These are phyloP conservation scores for Oxytropis ochrocephala DNA, from an alignment of 306 rosid genomes.

Conservation along the genomic window DNA sequence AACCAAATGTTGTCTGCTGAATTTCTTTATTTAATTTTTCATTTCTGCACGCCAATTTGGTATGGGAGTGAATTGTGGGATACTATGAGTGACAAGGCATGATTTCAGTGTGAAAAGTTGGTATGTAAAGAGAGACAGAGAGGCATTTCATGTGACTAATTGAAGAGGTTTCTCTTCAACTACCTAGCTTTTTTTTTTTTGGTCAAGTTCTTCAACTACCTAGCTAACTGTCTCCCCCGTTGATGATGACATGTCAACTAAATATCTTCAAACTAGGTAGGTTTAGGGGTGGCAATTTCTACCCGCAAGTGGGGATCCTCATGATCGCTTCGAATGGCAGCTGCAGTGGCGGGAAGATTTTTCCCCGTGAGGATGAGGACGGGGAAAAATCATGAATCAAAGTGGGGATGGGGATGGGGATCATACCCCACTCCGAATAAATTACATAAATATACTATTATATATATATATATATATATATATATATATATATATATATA, in stretches of 20 bases:
- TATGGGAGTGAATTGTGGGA: not conserved
- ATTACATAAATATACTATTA: too few relatives aligned
- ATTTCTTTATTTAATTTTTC: not conserved
- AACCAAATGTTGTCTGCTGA: not conserved
- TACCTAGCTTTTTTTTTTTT: too few relatives aligned
- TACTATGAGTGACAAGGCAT: constrained; percentile 6
- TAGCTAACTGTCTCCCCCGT: not conserved
- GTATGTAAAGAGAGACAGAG: not conserved
- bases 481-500: too few relatives aligned
- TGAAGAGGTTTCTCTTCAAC: not conserved
- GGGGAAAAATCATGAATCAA: too few relatives aligned
- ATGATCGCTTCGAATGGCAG: too few relatives aligned
- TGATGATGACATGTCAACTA: not conserved
- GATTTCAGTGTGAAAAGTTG: not conserved
- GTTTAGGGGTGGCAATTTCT: too few relatives aligned
- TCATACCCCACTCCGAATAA: too few relatives aligned
- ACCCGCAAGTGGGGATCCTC: too few relatives aligned
- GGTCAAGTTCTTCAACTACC: not conserved
- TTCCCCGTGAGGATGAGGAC: too few relatives aligned
- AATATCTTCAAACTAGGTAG: not conserved
- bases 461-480: too few relatives aligned
- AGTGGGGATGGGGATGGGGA: too few relatives aligned
- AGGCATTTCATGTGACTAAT: not conserved
- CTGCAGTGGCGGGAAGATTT: too few relatives aligned
- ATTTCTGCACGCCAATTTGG: not conserved